Evolutionary conservation across 345 rosid genomes (phyloP).

Genomic region (Xanthoceras sorbifolium): DNA sequence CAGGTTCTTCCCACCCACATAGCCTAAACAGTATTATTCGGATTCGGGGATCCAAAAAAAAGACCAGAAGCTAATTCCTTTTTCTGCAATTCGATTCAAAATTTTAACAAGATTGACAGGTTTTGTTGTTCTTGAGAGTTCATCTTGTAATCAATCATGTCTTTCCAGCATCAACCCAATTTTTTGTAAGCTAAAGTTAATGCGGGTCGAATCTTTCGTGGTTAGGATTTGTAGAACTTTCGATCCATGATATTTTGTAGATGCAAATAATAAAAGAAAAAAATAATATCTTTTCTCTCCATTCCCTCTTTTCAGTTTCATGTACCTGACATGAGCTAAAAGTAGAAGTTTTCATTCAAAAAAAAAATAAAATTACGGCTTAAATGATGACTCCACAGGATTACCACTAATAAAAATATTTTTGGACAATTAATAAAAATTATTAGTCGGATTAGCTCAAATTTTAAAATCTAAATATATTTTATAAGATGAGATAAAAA

Average conservation of each 20-base stretch:
- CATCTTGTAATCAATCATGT: neutral
- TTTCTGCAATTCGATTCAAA: neutral
- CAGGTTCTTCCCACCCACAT: constrained; percentile 93
- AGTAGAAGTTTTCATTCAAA: too few species aligned
- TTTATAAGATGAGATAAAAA: too few species aligned
- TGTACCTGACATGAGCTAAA: too few species aligned
- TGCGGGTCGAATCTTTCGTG: neutral
- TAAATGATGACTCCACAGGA: too few species aligned
- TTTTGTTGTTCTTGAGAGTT: neutral
- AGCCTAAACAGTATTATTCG: neutral
- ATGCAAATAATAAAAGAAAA: constrained; percentile 24
- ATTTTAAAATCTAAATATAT: too few species aligned
- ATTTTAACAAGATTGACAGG: neutral
- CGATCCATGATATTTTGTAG: constrained; percentile 19
- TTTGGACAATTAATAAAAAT: too few species aligned
- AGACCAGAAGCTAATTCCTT: constrained; percentile 4
- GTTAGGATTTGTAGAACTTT: constrained; percentile 17
- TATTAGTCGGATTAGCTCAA: too few species aligned
- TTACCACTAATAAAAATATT: too few species aligned
- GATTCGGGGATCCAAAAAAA: neutral
- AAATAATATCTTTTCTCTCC: too few species aligned
- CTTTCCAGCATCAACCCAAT: neutral
- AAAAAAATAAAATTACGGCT: too few species aligned
- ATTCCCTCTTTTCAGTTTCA: too few species aligned
- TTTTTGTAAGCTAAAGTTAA: constrained; percentile 28